phyloP scores from a whole-genome alignment of 345 rosid species.

The Noccaea caerulescens region DNA sequence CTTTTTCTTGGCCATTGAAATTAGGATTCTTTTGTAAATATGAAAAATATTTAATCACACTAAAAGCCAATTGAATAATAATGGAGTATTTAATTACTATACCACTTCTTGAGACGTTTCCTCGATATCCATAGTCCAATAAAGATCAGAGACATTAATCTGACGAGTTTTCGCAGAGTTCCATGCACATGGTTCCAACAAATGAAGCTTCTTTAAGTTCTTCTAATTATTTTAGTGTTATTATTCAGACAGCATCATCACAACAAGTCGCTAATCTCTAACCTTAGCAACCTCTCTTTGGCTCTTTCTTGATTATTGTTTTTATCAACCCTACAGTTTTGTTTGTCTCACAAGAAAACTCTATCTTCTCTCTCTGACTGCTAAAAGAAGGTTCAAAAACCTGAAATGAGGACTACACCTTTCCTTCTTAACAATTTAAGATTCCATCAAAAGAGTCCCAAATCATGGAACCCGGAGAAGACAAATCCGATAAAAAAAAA shows the following conservation, averaged over 20 bases:
- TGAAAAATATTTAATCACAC: not conserved
- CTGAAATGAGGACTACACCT: not conserved
- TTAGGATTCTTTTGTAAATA: constrained; percentile 33
- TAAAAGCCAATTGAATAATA: constrained; percentile 1
- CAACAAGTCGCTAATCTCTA: not conserved
- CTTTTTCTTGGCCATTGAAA: constrained; percentile 42
- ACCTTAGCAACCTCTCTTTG: not conserved
- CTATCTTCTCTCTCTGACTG: not conserved
- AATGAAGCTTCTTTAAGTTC: constrained; percentile 37
- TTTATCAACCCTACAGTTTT: not conserved
- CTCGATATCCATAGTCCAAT: constrained; percentile 36
- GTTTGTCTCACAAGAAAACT: constrained; percentile 16
- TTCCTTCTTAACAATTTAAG: constrained; percentile 6
- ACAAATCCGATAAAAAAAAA: constrained; percentile 63
- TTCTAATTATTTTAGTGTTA: no score
- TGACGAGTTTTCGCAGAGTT: constrained; percentile 23
- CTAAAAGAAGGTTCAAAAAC: not conserved
- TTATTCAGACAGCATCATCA: not conserved
- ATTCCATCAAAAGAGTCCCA: constrained; percentile 44
- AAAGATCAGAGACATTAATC: constrained; percentile 6
- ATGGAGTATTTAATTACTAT: constrained; percentile 13
- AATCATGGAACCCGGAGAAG: constrained; percentile 69
- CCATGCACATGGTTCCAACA: constrained; percentile 41
- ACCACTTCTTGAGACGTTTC: constrained; percentile 32
- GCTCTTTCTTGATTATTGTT: not conserved